Percentiles rank a stretch among this genome's conserved stretches.
Evolutionary conservation across 352 stramenopile genomes (phyloP).

Genomic region (Pythium rishiriense): DNA sequence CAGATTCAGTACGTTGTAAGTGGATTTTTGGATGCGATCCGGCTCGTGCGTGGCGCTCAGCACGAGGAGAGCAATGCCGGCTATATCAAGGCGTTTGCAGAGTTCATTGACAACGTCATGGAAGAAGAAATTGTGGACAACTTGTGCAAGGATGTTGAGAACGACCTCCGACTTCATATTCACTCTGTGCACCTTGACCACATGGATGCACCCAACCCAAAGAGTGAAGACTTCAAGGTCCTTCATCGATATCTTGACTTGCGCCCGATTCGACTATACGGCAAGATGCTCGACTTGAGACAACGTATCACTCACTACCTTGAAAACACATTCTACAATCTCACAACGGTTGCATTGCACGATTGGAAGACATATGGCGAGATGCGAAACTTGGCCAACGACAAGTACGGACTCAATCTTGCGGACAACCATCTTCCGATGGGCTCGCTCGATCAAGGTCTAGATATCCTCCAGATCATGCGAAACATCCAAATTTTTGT

Average conservation of each 20-base stretch:
- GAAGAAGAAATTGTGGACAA: conserved; percentile 89
- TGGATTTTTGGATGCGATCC: conserved; percentile 78
- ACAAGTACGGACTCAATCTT: conserved; percentile 92
- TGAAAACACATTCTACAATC: conserved; percentile 95
- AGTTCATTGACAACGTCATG: conserved; percentile 83
- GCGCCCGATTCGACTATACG: conserved; percentile 87
- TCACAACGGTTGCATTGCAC: conserved; percentile 93
- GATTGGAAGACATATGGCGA: conserved; percentile 95
- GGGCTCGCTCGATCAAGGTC: conserved; percentile 88
- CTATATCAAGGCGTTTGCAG: conserved; percentile 71
- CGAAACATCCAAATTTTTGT: conserved; percentile 94
- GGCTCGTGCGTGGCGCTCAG: conserved; percentile 69
- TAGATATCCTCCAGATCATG: conserved; percentile 96
- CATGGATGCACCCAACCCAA: conserved; percentile 84
- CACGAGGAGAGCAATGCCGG: conserved; percentile 70
- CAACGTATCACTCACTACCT: conserved; percentile 91
- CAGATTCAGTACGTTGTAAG: conserved; percentile 83
- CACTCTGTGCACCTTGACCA: conserved; percentile 88
- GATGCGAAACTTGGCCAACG: conserved; percentile 92
- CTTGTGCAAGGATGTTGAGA: conserved; percentile 93
- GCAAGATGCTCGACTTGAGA: conserved; percentile 83
- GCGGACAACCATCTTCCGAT: conserved; percentile 93
- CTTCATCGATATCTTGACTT: conserved; percentile 86
- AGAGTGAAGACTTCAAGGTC: conserved; percentile 81
- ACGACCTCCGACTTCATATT: conserved; percentile 90